Evolutionary conservation across 2,329 filamentous ascomycete species (phyloP), one percentile per base, ranked within the genome.

Genomic region (Aspergillus nomiae): DNA sequence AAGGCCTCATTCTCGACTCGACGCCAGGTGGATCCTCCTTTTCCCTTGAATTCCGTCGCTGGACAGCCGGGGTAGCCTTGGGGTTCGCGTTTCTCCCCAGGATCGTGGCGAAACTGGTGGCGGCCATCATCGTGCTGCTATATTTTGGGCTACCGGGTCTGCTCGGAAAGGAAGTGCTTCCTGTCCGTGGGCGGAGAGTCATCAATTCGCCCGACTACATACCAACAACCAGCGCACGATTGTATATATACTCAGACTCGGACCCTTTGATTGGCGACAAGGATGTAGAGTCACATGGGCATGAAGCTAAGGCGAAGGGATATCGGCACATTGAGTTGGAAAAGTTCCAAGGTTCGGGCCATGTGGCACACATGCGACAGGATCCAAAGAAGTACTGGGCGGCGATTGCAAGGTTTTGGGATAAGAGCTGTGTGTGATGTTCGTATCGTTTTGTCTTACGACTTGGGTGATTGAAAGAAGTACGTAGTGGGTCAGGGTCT

Each of bases 291-390:
- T 34, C 34, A 11, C 58, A 60, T 26, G 58, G 50, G 7, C 58
- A 14, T 2, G 50, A 60, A 45, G 58, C 58, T 1, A 45, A 46
- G 36, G 38, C 14, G 10, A 43, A 55, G 41, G 58, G 50, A 16
- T 60, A 60, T 50, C 43, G n/a, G 14, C 19, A 43, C 24, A 21
- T 54, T 24, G 30, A 34, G 11, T 43, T 60, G 19, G 58, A 60
- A 16, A 60, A 46, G 50, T 60, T 60, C 38, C n/a, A 21, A 8
- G 58, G 56, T 8, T 60, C 58, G 5, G 58, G 58, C 16, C 58
- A 60, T 48, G 48, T 60, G n/a, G 58, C 58, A n/a, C 58, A 55
- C 34, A 43, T 60, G 58, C 38, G 58, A 16, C 58, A 60, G n/a
- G 58, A 60, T 36, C 58, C 58, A 7, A 43, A 55, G 24, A 21